Percentiles rank a stretch among this genome's conserved stretches.
Evolutionary conservation across 805 yeast species (phyloP).

Genomic region (Barnettozyma populi): DNA sequence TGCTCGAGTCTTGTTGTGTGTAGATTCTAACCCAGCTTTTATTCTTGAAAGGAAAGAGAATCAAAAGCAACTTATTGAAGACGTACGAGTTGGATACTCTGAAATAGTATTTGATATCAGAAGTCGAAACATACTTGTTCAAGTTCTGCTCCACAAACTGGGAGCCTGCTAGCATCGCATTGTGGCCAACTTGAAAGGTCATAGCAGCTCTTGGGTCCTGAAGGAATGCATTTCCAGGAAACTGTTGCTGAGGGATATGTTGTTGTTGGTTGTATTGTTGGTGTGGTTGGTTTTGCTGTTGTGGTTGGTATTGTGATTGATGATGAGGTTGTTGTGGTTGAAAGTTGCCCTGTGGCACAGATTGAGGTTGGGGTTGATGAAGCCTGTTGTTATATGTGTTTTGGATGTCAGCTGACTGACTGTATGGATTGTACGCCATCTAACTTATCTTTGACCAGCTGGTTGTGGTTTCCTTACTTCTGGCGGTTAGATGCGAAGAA

Average conservation of each 20-base stretch:
- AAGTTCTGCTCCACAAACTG: slow-evolving; percentile 65
- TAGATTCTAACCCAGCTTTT: slow-evolving; percentile 71
- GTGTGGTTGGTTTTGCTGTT: slow-evolving; percentile 25
- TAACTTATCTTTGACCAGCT: not conserved
- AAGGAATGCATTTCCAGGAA: slow-evolving; percentile 35
- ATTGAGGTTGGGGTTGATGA: slow-evolving; percentile 20
- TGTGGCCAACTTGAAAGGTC: slow-evolving; percentile 85
- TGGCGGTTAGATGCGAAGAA: not conserved
- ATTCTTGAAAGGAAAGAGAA: slow-evolving; percentile 82
- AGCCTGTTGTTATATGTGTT: slow-evolving; percentile 16
- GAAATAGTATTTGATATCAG: slow-evolving; percentile 77
- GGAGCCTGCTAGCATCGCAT: slow-evolving; percentile 77
- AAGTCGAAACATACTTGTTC: slow-evolving; percentile 41
- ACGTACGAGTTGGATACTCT: slow-evolving; percentile 90
- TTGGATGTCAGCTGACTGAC: slow-evolving; percentile 22
- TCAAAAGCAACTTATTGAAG: slow-evolving; percentile 59
- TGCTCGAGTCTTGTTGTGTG: slow-evolving; percentile 31
- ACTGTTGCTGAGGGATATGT: slow-evolving; percentile 13
- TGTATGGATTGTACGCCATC: slow-evolving; percentile 46
- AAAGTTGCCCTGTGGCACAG: slow-evolving; percentile 19
- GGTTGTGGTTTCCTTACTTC: not conserved
- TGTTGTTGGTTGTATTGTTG: slow-evolving; percentile 16
- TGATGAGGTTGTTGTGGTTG: slow-evolving; percentile 26
- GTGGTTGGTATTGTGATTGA: slow-evolving; percentile 25
- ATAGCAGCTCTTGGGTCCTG: slow-evolving; percentile 76